Evolutionary conservation across 2,329 filamentous ascomycete genomes (phyloP), one percentile per base, ranked within the genome.

Genomic region (Penicillium olsonii): DNA sequence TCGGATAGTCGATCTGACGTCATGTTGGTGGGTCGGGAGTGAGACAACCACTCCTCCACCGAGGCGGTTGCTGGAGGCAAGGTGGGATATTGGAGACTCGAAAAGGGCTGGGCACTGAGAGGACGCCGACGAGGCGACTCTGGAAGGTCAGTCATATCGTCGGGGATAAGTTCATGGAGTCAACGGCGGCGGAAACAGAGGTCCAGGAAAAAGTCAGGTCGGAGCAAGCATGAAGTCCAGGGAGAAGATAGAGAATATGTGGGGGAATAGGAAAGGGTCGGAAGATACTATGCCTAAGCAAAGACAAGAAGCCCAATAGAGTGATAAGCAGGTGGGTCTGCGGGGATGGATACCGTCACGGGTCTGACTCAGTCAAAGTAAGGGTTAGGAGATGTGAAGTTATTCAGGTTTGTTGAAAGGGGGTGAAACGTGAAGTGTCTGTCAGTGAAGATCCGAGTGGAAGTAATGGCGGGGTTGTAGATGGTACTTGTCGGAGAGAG

Each of bases 1-100:
- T 68, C 64, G 12, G 56, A 45, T n/a, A 55, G 50, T 18, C 53
- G 52, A 42, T 64, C 64, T 60, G 68, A 70, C 57, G 68, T 67
- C 72, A 75, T 75, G 51, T 55, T 64, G 55, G 70, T 62, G n/a
- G 68, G 70, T 45, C 68, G 66, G 44, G 71, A 74, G 38, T 64
- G 69, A 37, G 69, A 74, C 42, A 73, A 50, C 69, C 69, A 73
- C 65, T 70, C 65, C 52, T 72, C 65, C 22, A 73, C 68, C 38
- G 71, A 71, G 35, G 59, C 67, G 47, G 67, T 67, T 18, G 70
- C 50, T 29, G 71, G 67, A 49, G 70, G 68, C 49, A 72, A 61
- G 31, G 70, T 74, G n/a, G 72, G 72, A 54, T 72, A 74, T 53
- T 64, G 70, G 15, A 74, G 63, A 52, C 61, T 62, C 22, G 67